Base-by-base conservation (phyloP, 73 alveolate genomes). In the Tetrahymena elliotti region DNA sequence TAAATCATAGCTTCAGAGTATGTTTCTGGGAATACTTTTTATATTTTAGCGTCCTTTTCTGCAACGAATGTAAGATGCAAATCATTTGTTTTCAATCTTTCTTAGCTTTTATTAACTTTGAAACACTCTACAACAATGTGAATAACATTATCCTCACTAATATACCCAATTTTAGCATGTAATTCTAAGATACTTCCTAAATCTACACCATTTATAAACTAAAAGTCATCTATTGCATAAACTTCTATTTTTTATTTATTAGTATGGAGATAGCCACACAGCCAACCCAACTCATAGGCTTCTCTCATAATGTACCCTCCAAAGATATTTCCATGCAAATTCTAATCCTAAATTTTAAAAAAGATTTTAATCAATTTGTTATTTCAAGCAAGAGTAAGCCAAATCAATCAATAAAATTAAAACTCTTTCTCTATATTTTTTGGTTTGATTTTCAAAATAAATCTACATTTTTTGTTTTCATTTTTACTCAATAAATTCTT, bases 271-370 rank as follows among this genome's bases (percentile, higher is more conserved):
- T 94, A 94, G 4, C 92, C 96, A 82, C 83, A 38, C 33, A 94
- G 35, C 96, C 96, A 94, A 13, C 96, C 96, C n/a, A 94, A 53
- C 38, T 94, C 96, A 27, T 83, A 94, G 12, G 94, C 94, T 83
- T 94, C 96, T 94, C 94, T 94, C 96, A 94, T 94, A 1, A 94
- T 92, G 35, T 37, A 33, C 4, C 96, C 96, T 83, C 96, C 96
- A 94, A 94, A 94, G 35, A 83, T 92, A 83, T 94, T 94, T 2
- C 96, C 96, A 94, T 94, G 96, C 4, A 94, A 92, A 38, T 94
- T 94, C 38, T 84, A 39, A 38, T 94, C 96, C 93, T 94, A 83
- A 18, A 68, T 12, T 41, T 54, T 52, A 7, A 16, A 54, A 2
- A 2, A 68, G 33, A 68, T 68, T 18, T 47, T 7, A 68, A 68